Percentiles rank a stretch among this genome's conserved stretches.
Evolutionary conservation across 129 eudicot species (phyloP).

Genomic region (Chrysanthemum makinoi): DNA sequence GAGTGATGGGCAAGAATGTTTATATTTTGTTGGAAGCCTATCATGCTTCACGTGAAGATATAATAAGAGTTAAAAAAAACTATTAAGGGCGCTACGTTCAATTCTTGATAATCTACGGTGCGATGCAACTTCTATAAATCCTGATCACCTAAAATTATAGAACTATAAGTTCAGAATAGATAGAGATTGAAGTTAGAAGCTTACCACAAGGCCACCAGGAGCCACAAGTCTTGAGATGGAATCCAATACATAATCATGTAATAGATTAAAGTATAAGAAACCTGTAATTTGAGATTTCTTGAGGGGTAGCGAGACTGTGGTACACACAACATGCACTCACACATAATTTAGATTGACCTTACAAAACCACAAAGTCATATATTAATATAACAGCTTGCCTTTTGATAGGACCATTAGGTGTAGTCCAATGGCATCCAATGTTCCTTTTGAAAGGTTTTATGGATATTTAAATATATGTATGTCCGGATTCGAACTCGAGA

Average conservation of each 20-base stretch:
- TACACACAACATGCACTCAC: background rate
- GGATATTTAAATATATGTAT: too few species aligned
- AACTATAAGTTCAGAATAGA: background rate
- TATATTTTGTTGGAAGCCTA: too few species aligned
- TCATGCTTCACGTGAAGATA: too few species aligned
- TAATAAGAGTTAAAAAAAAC: too few species aligned
- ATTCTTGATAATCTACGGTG: too few species aligned
- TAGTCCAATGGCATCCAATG: constrained; percentile 95
- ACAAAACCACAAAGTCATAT: background rate
- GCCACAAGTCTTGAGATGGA: constrained; percentile 79
- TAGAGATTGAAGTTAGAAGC: constrained; percentile 11
- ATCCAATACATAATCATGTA: constrained; percentile 97
- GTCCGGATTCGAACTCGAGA: too few species aligned
- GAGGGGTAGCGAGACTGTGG: background rate
- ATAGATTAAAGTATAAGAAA: background rate
- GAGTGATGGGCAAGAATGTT: too few species aligned
- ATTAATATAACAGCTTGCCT: constrained; percentile 40
- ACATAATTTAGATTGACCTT: background rate
- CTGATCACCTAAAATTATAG: background rate
- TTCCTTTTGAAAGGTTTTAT: constrained; percentile 59
- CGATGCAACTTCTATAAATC: too few species aligned
- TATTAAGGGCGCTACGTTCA: too few species aligned
- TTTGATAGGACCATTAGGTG: constrained; percentile 98
- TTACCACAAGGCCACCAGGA: constrained; percentile 90
- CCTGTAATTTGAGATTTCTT: background rate